Percentiles rank a stretch among this genome's conserved stretches.
Conservation (phyloP, 2,329 filamentous ascomycete species). For the Leptographium wingfieldii region DNA sequence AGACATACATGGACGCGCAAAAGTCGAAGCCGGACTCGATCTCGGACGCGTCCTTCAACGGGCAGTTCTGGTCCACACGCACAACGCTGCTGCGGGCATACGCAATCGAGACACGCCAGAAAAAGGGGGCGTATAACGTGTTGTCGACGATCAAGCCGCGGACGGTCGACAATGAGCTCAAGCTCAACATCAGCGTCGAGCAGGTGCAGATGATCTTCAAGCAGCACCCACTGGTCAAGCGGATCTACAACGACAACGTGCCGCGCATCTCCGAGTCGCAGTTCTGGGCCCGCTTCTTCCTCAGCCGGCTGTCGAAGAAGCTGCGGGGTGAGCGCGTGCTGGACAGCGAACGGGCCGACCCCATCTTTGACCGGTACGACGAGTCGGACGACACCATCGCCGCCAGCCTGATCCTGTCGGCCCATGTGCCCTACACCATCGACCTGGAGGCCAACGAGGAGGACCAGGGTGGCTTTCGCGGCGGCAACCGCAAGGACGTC, state of each 20-base stretch:
- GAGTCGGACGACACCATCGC: slow-evolving; percentile 52
- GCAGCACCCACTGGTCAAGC: slow-evolving; percentile 82
- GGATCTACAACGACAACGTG: slow-evolving; percentile 87
- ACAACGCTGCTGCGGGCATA: slow-evolving; percentile 77
- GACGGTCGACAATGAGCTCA: slow-evolving; percentile 59
- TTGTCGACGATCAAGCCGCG: slow-evolving; percentile 78
- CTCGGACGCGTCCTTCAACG: slow-evolving; percentile 67
- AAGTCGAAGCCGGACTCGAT: slow-evolving; percentile 76
- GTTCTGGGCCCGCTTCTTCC: slow-evolving; percentile 93
- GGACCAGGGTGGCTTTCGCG: slow-evolving; percentile 71
- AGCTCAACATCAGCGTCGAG: slow-evolving; percentile 70
- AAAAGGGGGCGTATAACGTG: slow-evolving; percentile 84
- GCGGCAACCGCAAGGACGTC: slow-evolving; percentile 75
- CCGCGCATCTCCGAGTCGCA: slow-evolving; percentile 65
- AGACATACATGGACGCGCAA: slow-evolving; percentile 78
- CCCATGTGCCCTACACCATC: slow-evolving; percentile 75
- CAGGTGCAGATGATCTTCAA: slow-evolving; percentile 88
- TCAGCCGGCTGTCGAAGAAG: slow-evolving; percentile 80
- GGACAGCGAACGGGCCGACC: slow-evolving; percentile 64
- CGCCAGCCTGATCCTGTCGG: slow-evolving; percentile 40
- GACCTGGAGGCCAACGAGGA: slow-evolving; percentile 91
- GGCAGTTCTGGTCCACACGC: slow-evolving; percentile 89
- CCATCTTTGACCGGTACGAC: slow-evolving; percentile 73
- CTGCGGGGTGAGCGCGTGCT: slow-evolving; percentile 78
- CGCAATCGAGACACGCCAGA: slow-evolving; percentile 78